Percentiles rank a stretch among this genome's conserved stretches.
Conservation (phyloP, 2,329 filamentous ascomycete species). For the Fusarium agapanthi region DNA sequence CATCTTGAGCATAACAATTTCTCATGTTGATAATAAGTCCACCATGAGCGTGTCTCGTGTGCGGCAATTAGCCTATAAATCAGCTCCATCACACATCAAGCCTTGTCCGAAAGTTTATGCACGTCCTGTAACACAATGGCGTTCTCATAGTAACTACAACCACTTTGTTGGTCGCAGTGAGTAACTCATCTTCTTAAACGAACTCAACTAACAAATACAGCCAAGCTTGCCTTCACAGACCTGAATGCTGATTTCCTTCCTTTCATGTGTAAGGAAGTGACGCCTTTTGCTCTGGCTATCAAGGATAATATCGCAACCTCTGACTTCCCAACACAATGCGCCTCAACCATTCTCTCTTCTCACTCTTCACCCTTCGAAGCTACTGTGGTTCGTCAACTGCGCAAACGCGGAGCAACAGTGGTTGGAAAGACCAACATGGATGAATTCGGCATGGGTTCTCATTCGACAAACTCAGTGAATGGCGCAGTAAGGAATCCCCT, state of each 20-base stretch:
- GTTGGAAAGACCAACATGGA: slow-evolving; percentile 92
- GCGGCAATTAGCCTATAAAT: slow-evolving; percentile 36
- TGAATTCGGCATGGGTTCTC: slow-evolving; percentile 95
- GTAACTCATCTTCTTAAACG: slow-evolving; percentile 15
- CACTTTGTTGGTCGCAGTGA: slow-evolving; percentile 49
- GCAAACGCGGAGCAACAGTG: slow-evolving; percentile 67
- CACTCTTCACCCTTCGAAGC: slow-evolving; percentile 84
- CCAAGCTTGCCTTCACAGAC: slow-evolving; percentile 1
- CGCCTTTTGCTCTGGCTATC: slow-evolving; percentile 63
- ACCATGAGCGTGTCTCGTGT: slow-evolving; percentile 47
- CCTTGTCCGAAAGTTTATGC: neutral
- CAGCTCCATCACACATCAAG: neutral
- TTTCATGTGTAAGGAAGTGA: slow-evolving; percentile 32
- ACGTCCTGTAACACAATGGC: slow-evolving; percentile 34
- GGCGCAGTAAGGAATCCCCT: slow-evolving; percentile 69
- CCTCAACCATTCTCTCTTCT: slow-evolving; percentile 75
- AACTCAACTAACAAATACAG: slow-evolving; percentile 18
- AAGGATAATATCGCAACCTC: slow-evolving; percentile 81
- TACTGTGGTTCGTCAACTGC: slow-evolving; percentile 77
- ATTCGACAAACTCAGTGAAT: slow-evolving; percentile 75
- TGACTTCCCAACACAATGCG: slow-evolving; percentile 80
- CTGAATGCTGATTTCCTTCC: slow-evolving; percentile 13
- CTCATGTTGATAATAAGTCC: slow-evolving; percentile 35
- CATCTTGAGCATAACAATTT: slow-evolving; percentile 6
- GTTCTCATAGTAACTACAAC: slow-evolving; percentile 46